Base-by-base conservation (phyloP, 2,329 filamentous ascomycete species). In the Torrubiellomyces zombiae region DNA sequence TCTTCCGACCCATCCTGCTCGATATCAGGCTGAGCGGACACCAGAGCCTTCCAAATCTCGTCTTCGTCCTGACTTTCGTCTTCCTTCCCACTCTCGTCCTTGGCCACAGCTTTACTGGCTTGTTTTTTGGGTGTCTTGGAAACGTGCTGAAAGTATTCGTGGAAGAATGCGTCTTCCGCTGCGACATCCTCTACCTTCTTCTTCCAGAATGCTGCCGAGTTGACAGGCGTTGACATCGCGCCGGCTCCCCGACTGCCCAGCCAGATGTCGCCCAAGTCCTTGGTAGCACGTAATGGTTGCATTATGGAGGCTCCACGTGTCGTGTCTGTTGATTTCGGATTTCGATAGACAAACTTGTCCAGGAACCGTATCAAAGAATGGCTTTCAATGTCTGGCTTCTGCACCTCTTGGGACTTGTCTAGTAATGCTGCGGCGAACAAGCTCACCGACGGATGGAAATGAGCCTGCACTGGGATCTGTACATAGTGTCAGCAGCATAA, bases 261-360 rank as follows among this genome's bases (percentile, higher is more conserved):
- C 48, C 58, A 66, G 33, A 58, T 63, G 40, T 61, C 67, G 35
- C 64, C 65, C 31, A 66, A 53, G 26, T 60, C 56, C 32, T 58
- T 60, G 24, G 53, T 45, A 11, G 55, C 56, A 17, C 56, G 51
- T 14, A 94, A 68, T 19, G 91, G 89, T 51, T 98, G 89, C 89
- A 98, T 98, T 50, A 98, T 92, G 14, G 83, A 94, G 15, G 68
- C 64, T 24, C 91, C 91, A 34, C 80, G 78, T 16, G 69, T 61
- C 16, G 59, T 51, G 25, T 68, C 61, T 10, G 64, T 66, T 4
- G 72, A 59, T 60, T 93, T 93, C 32, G 86, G 74, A 40, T 89
- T 93, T 38, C 81, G 76, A 63, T 95, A 98, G n/a, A 93, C 82
- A 50, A 98, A 98, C 39, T 91, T 85, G 53, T 98, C 89, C 29